A percentile compares a stretch with the other conserved stretches of the same genome.
Conservation (phyloP, 371 early-diverging fungal species). For the Mortierella sp. region DNA sequence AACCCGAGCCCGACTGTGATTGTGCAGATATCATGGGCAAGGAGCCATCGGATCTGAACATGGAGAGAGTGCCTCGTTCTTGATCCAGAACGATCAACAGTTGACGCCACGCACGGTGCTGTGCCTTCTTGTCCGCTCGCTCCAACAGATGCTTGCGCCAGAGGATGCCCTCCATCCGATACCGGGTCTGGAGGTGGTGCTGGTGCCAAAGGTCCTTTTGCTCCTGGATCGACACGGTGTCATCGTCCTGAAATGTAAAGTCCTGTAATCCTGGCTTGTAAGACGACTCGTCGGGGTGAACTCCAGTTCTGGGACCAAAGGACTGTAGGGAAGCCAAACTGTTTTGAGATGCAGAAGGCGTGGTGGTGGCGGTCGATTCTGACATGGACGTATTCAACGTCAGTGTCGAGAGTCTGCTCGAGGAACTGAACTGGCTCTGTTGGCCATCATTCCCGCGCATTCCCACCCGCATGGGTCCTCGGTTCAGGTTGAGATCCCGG, state of each 20-base stretch:
- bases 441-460: conserved; percentile 8
- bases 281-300: conserved; percentile 12
- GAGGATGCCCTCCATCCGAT: conserved; percentile 82
- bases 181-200: conserved; percentile 60
- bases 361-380: conserved; percentile 22
- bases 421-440: conserved; percentile 36
- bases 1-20: background rate
- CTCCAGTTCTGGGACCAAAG: conserved; percentile 6
- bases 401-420: conserved; percentile 23
- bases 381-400: conserved; percentile 24
- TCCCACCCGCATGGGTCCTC: conserved; percentile 13
- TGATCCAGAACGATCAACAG: conserved; percentile 76
- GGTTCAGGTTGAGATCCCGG: background rate
- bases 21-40: conserved; percentile 20
- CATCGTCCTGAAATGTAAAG: background rate
- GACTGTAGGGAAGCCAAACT: conserved; percentile 41
- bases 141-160: conserved; percentile 90
- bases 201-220: conserved; percentile 36
- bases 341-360: conserved; percentile 45
- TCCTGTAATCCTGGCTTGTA: background rate
- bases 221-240: conserved; percentile 13
- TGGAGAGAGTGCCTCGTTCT: conserved; percentile 78
- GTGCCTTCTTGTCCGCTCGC: conserved; percentile 82
- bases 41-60: conserved; percentile 79
- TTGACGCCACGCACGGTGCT: conserved; percentile 89